phyloP scores from a whole-genome alignment of 164 flowering plant species.

The Dillenia suffruticosa region DNA sequence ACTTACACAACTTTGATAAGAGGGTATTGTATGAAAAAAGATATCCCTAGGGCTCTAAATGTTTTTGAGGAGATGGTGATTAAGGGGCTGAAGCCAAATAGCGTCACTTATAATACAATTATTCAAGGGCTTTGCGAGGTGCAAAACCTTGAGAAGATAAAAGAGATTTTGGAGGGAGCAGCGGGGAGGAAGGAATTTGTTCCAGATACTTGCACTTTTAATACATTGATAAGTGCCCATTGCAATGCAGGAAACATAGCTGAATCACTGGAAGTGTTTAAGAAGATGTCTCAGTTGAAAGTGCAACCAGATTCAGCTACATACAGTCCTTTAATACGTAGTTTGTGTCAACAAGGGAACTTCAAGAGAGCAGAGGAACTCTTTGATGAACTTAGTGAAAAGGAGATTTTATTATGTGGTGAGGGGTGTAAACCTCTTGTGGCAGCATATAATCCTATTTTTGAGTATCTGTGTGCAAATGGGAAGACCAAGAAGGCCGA shows the following conservation, averaged over 20 bases:
- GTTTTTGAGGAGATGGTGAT: constrained; percentile 56
- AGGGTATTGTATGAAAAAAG: constrained; percentile 65
- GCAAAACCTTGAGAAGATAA: constrained; percentile 49
- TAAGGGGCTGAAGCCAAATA: constrained; percentile 49
- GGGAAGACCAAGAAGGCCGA: constrained; percentile 73
- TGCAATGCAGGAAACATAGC: constrained; percentile 48
- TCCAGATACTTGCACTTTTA: constrained; percentile 85
- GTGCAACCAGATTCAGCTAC: constrained; percentile 70
- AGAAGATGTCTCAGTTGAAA: constrained; percentile 41
- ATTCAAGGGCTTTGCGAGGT: constrained; percentile 79
- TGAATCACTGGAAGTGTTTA: constrained; percentile 52
- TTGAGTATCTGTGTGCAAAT: constrained; percentile 49
- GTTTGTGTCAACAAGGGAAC: constrained; percentile 39
- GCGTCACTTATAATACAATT: constrained; percentile 56
- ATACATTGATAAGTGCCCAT: constrained; percentile 63
- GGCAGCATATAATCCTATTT: constrained; percentile 68
- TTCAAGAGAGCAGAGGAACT: constrained; percentile 58
- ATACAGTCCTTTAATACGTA: constrained; percentile 61
- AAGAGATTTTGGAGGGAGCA: constrained; percentile 49
- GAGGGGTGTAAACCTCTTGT: constrained; percentile 55
- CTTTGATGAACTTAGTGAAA: constrained; percentile 50
- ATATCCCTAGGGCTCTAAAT: constrained; percentile 44
- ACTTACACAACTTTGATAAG: constrained; percentile 79
- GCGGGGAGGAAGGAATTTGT: constrained; percentile 32
- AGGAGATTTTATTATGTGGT: constrained; percentile 41